Base-by-base conservation (phyloP, 331 rosid genomes). In the Pyracantha coccinea region DNA sequence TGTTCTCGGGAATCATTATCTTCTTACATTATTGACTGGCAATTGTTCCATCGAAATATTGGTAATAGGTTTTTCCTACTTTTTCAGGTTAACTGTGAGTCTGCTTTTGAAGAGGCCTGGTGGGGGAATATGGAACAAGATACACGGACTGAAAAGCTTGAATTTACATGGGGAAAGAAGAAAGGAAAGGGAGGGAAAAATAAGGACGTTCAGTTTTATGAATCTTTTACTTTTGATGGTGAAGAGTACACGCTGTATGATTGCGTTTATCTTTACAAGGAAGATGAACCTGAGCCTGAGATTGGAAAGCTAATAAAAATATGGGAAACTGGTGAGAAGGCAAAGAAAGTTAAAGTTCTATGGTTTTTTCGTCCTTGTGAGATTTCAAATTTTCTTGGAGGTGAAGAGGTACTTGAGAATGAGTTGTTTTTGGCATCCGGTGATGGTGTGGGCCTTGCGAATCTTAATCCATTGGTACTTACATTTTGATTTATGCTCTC, bases 341-440 rank as follows among this genome's bases (percentile, higher is more conserved):
- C 72, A 25, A 95, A 77, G 85, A 88, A 63, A 80, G 96, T 90
- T 50, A 89, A 88, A 83, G 54, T 92, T 76, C 74, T 95, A 7
- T 95, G 99, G 99, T 92, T 86, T 81, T 95, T 95, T 70, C 93
- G 89, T 45, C 93, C 96, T 2, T 80, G 82, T 14, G 96, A 93
- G 89, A 91, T 93, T 79, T 41, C 3, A 0, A 85, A 84, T 21
- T 91, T 78, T 79, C 73, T 91, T 74, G 83, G 79, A 35, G 86
- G 73, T 10, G 80, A 16, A 69, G 79, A 83, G 55, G 38, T 70
- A 8, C 71, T 53, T 4, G 77, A 83, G 15, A 88, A 89, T n/a
- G 97, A 93, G 77, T 83, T 93, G 77, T 88, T 93, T 75, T 71
- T 93, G 90, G 98, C 98, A 15, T 77, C 79, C 2, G 98, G 98